A percentile compares a stretch with the other conserved stretches of the same genome.
Conservation (phyloP, 495 filamentous ascomycete species). For the Thozetella sp. region DNA sequence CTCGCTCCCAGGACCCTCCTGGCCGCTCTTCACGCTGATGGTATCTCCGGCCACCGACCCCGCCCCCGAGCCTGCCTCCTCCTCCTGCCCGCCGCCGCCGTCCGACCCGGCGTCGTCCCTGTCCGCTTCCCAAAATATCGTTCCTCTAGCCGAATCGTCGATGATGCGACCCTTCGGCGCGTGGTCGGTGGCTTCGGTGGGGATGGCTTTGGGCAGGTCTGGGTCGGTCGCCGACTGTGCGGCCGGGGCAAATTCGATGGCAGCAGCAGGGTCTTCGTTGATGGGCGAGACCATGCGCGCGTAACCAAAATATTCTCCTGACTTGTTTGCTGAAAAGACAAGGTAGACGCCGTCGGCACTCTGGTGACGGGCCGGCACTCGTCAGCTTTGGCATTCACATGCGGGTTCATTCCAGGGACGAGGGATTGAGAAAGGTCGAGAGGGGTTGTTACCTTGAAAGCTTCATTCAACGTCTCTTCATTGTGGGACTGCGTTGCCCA, state of each 20-base stretch:
- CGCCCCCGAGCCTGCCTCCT: slow-evolving; percentile 33
- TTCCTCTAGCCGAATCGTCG: slow-evolving; percentile 88
- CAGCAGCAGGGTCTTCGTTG: slow-evolving; percentile 69
- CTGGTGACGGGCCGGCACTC: slow-evolving; percentile 37
- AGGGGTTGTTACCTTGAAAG: slow-evolving; percentile 69
- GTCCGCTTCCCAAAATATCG: slow-evolving; percentile 96
- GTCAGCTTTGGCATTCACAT: slow-evolving; percentile 9
- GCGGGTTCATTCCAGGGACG: slow-evolving; percentile 2
- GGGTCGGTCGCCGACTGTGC: slow-evolving; percentile 58
- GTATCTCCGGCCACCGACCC: slow-evolving; percentile 27
- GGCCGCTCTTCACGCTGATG: slow-evolving; percentile 30
- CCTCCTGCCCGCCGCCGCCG: slow-evolving; percentile 36
- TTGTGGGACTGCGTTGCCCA: slow-evolving; percentile 98
- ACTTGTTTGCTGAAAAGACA: slow-evolving; percentile 97
- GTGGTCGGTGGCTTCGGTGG: slow-evolving; percentile 76
- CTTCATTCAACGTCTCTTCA: slow-evolving; percentile 79
- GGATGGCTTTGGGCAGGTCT: slow-evolving; percentile 71
- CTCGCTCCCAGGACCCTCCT: slow-evolving; percentile 37
- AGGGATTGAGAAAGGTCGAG: background rate
- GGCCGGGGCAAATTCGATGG: slow-evolving; percentile 65
- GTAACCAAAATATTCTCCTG: slow-evolving; percentile 96
- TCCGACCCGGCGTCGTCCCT: slow-evolving; percentile 43
- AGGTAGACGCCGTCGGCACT: slow-evolving; percentile 87
- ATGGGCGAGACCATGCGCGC: slow-evolving; percentile 90
- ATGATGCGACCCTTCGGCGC: slow-evolving; percentile 89